Conservation (phyloP, 495 filamentous ascomycete genomes). For the Penicillium pancosmium region DNA sequence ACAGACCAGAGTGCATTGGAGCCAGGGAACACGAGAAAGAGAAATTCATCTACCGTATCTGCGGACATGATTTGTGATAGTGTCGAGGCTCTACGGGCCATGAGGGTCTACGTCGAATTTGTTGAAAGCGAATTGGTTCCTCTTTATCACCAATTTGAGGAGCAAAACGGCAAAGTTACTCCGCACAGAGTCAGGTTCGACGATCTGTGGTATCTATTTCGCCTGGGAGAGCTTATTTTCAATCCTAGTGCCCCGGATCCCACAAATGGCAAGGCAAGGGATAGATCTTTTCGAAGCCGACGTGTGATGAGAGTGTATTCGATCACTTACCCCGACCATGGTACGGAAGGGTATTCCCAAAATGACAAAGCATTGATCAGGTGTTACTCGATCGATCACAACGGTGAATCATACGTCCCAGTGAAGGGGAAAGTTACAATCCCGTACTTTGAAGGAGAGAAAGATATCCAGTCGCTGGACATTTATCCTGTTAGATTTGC, state of each 20-base stretch:
- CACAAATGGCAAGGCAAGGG: background rate
- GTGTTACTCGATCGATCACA: conserved; percentile 5
- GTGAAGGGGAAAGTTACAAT: conserved; percentile 3
- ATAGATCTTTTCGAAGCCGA: conserved; percentile 1
- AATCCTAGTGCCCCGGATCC: background rate
- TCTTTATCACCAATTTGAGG: conserved; percentile 2
- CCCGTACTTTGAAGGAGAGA: conserved; percentile 4
- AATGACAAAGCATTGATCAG: conserved; percentile 5
- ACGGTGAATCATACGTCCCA: conserved; percentile 3
- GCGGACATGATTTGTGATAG: background rate
- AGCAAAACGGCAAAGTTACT: background rate
- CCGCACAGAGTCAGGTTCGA: conserved; percentile 3
- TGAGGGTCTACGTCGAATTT: conserved; percentile 9
- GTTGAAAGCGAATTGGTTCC: background rate
- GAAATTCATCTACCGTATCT: background rate
- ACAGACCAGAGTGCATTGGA: background rate
- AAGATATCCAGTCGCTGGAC: conserved; percentile 4
- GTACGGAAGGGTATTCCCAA: conserved; percentile 3
- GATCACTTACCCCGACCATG: conserved; percentile 8
- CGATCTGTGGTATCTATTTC: conserved; percentile 8
- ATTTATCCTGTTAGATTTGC: conserved; percentile 6
- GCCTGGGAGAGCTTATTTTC: background rate
- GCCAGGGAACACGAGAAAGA: background rate
- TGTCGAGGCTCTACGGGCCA: conserved; percentile 5
- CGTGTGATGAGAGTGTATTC: conserved; percentile 12